Base-by-base conservation (phyloP, 2,329 filamentous ascomycete genomes). In the Zasmidium angulare region DNA sequence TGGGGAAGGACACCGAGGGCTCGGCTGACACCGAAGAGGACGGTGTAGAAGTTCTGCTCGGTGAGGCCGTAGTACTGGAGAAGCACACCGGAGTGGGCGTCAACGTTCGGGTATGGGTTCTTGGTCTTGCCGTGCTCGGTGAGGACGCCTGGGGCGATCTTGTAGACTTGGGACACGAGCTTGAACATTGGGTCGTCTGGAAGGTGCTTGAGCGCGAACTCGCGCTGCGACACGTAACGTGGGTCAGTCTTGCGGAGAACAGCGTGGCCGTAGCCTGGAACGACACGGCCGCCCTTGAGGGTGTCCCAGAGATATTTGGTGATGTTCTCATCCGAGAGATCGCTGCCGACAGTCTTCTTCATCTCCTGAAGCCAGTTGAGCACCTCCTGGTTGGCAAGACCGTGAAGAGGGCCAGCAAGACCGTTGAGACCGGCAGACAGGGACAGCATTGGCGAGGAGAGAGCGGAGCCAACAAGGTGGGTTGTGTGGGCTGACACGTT, bases 61-160 rank as follows among this genome's bases (percentile, higher is more conserved):
- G 90, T 98, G 78, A 99, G 85, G 75, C 95, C 95, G 83, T 99
- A 99, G 89, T 99, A 95, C 85, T 99, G 95, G 71, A 99, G 91
- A 68, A 99, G 91, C 69, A 99, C 95, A 85, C 95, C 95, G 29
- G 93, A 97, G 89, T 98, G 95, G 75, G 93, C 93, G 76, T 98
- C 93, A 75, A 98, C 93, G 84, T 98, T 98, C 80, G 95, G 95
- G 86, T 86, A 98, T 69, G 93, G 93, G 90, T 98, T 97, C 90
- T 98, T 98, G 85, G 93, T 98, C 91, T 99, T 99, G 83, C 95
- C 95, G 84, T 99, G 95, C 88, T 99, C 92, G 69, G 95, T 99
- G 78, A 99, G 85, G 73, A 99, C 95, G 74, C 89, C 90, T 67
- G 95, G 95, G 67, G 95, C 95, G 73, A 99, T 98, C 91, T 99